Base-by-base conservation (phyloP, 805 yeast species). In the Myxozyma geophila region DNA sequence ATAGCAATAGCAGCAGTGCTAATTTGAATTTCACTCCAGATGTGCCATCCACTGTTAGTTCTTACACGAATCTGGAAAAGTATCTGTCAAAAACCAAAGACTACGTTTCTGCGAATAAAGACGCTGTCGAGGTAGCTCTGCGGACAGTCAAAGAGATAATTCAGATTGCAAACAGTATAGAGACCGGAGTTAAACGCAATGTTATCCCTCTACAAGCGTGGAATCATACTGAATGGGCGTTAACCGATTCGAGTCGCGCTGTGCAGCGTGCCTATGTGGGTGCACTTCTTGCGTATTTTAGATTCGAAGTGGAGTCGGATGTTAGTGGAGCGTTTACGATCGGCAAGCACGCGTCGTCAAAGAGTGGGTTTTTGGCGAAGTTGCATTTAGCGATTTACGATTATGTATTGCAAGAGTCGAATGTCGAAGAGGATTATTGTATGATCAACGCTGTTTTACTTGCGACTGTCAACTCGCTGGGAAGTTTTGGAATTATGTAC, bases 391-490 rank as follows among this genome's bases (percentile, higher is more conserved):
- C 63, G 35, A n/a, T 63, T 19, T 59, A 59, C 23, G 62, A 54
- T 44, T 57, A 49, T 51, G 50, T 43, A 10, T n/a, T 63, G 37
- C 44, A 23, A n/a, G 54, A 59, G 7, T 13, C 56, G 12, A 55
- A 58, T 35, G 17, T 52, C 7, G 44, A n/a, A 5, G 41, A 52
- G 67, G 73, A 74, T 70, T 71, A 72, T 70, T 54, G 46, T 15
- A 28, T 44, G 9, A 58, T 67, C 15, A 66, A 66, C 49, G 41
- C 46, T 7, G 12, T 64, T 6, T 41, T 69, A 39, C 39, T 53
- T 12, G 36, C 60, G 12, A 35, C 63, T 3, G 58, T 50, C 44
- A 44, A 54, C 15, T 28, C 53, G 36, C 55, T 66, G 12, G 70
- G 68, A 0, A 3, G 36, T 21, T 37, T 53, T 12, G 70, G 63